A percentile compares a stretch with the other conserved stretches of the same genome.
These are phyloP conservation scores for Nemania sp. DNA, from an alignment of 2,329 filamentous ascomycete genomes.

Conservation along the genomic window DNA sequence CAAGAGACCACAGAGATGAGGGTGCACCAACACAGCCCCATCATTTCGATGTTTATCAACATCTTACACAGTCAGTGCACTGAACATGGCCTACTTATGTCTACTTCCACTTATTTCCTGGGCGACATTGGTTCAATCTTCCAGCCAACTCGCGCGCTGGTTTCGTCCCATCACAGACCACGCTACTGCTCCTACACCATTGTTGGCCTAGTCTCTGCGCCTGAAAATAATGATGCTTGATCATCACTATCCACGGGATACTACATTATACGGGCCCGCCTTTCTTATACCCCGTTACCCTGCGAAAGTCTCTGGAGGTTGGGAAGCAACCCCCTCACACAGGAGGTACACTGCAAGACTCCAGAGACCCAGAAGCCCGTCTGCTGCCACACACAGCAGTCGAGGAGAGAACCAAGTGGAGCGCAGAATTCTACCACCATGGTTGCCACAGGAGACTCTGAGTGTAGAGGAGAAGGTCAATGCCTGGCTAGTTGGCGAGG, in stretches of 20 bases:
- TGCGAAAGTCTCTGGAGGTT: neutral
- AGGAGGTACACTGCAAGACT: neutral
- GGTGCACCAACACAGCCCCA: neutral
- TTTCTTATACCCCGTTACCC: slow-evolving; percentile 12
- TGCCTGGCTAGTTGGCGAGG: slow-evolving; percentile 5
- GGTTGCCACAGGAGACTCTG: slow-evolving; percentile 11
- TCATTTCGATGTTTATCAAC: neutral
- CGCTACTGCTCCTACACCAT: neutral
- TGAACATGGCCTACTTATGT: neutral
- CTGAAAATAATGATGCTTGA: slow-evolving; percentile 1
- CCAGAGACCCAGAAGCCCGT: neutral
- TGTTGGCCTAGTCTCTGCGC: neutral
- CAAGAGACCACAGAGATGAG: neutral
- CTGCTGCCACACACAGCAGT: neutral
- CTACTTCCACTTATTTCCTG: neutral
- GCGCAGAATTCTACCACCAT: slow-evolving; percentile 4
- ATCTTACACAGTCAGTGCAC: neutral
- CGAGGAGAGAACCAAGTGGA: slow-evolving; percentile 6
- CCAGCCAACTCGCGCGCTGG: neutral
- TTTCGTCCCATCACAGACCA: neutral
- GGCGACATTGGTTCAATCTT: neutral
- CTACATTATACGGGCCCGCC: neutral
- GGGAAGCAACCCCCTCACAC: slow-evolving; percentile 9
- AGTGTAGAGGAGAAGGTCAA: slow-evolving; percentile 10
- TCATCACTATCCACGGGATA: neutral